These are phyloP conservation scores for Harringtonia aguacate DNA, from an alignment of 2,329 filamentous ascomycete genomes.

Conservation along the genomic window DNA sequence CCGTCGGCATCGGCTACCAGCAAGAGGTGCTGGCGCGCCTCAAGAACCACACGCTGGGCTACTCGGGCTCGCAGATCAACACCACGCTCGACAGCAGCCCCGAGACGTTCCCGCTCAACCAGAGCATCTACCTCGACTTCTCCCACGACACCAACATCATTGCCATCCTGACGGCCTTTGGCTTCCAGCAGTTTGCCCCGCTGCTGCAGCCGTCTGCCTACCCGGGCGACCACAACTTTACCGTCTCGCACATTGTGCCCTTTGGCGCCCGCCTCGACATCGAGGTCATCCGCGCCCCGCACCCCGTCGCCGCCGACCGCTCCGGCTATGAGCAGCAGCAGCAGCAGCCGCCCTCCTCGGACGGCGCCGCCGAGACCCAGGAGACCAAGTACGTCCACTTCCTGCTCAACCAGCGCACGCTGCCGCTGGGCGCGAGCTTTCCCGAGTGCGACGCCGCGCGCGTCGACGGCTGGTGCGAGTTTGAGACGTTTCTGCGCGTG, in stretches of 20 bases:
- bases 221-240: conserved; percentile 48
- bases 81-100: conserved; percentile 58
- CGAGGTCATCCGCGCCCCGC: conserved; percentile 58
- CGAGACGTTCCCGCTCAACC: conserved; percentile 62
- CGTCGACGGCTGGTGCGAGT: conserved; percentile 68
- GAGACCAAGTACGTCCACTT: conserved; percentile 65
- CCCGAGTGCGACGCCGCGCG: conserved; percentile 49
- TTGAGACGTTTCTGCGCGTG: conserved; percentile 54
- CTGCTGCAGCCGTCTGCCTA: conserved; percentile 45
- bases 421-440: conserved; percentile 58
- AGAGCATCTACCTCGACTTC: conserved; percentile 67
- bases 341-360: no score
- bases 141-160: conserved; percentile 68
- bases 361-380: conserved; percentile 27
- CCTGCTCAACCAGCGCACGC: conserved; percentile 60
- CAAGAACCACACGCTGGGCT: conserved; percentile 51
- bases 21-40: conserved; percentile 63
- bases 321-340: conserved; percentile 40
- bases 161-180: conserved; percentile 60
- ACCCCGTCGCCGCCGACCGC: conserved; percentile 46
- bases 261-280: conserved; percentile 66
- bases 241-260: conserved; percentile 56
- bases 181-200: conserved; percentile 56
- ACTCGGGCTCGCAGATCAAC: conserved; percentile 52
- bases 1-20: conserved; percentile 63